Base-by-base conservation (phyloP, 208 protist species). In the Tritrichomonas musculus region DNA sequence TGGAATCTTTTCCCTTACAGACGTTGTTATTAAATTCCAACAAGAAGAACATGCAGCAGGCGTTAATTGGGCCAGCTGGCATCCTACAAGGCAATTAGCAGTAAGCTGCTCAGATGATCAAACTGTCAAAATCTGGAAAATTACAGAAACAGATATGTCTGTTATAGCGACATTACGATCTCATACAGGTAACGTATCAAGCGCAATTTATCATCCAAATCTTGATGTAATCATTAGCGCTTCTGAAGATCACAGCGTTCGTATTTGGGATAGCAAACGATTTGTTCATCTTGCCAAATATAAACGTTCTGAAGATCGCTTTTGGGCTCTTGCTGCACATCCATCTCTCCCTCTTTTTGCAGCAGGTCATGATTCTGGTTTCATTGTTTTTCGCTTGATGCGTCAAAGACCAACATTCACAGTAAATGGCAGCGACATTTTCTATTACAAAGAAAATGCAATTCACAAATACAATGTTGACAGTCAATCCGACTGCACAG, bases 61-160 rank as follows among this genome's bases (percentile, higher is more conserved):
- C 65, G 98, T 99, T 39, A 99, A 99, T 96, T 99, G 98, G 97
- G 98, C 98, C 17, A 95, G 96, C 41, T 99, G 99, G 95, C 99
- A 99, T 95, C 98, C 97, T 9, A 97, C 96, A 30, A 94, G 97
- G 49, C 97, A 97, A 57, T 96, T 98, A 47, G 97, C 99, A 41
- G 96, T 99, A 17, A 99, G 98, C 11, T 98, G 96, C 41, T 96
- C 97, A 44, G 99, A 99, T 95, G 99, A 99, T 94, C 96, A 98
- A 88, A 97, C 97, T 72, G 96, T 99, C 60, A 97, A 98, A 93
- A 93, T 99, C 8, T 99, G 98, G 98, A 95, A 96, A 30, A 97
- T 98, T 94, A 97, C 96, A 72, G 97, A 97, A 25, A 95, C 94
- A 25, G 95, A 95, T 33, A 92, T 93, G 73, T 98, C 97, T 95